A percentile compares a stretch with the other conserved stretches of the same genome.
phyloP scores from a whole-genome alignment of 208 protist genomes.

The Trypanosoma caninum region DNA sequence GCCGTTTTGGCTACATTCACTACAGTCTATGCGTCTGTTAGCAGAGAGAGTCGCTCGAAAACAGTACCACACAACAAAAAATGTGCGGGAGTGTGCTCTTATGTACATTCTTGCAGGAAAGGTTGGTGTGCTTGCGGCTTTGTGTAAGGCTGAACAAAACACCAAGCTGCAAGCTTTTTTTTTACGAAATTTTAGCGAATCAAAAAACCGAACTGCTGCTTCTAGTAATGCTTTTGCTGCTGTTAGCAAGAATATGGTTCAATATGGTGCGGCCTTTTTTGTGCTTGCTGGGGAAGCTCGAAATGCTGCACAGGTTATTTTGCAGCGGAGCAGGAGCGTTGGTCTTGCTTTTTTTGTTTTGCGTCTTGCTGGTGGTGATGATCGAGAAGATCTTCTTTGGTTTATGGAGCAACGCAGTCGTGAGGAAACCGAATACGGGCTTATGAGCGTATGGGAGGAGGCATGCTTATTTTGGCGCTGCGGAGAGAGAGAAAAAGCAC shows the following conservation, averaged over 20 bases:
- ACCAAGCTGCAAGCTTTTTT: slow-evolving; percentile 86
- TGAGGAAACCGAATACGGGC: slow-evolving; percentile 11
- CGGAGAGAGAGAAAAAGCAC: slow-evolving; percentile 19
- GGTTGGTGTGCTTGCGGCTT: slow-evolving; percentile 74
- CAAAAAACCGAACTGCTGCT: slow-evolving; percentile 67
- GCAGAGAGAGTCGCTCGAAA: slow-evolving; percentile 74
- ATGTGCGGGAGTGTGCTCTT: slow-evolving; percentile 78
- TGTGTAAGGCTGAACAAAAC: slow-evolving; percentile 90
- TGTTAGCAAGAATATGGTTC: slow-evolving; percentile 80
- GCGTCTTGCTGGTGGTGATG: slow-evolving; percentile 36
- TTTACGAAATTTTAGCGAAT: slow-evolving; percentile 74
- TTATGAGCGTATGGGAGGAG: slow-evolving; percentile 64
- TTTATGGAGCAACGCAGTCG: slow-evolving; percentile 28
- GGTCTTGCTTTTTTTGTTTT: slow-evolving; percentile 75
- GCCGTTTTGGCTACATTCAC: slow-evolving; percentile 65
- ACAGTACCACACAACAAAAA: slow-evolving; percentile 69
- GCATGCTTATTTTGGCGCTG: slow-evolving; percentile 59
- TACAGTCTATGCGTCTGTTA: slow-evolving; percentile 48
- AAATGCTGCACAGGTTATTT: slow-evolving; percentile 81
- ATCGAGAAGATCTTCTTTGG: slow-evolving; percentile 29
- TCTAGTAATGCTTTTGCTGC: slow-evolving; percentile 90
- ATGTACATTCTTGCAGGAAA: slow-evolving; percentile 88
- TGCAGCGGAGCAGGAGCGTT: slow-evolving; percentile 73
- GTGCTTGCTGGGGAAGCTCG: slow-evolving; percentile 83
- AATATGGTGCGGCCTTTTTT: slow-evolving; percentile 93